Conservation (phyloP, 2,329 filamentous ascomycete species). For the Ilyonectria mors-panacis region DNA sequence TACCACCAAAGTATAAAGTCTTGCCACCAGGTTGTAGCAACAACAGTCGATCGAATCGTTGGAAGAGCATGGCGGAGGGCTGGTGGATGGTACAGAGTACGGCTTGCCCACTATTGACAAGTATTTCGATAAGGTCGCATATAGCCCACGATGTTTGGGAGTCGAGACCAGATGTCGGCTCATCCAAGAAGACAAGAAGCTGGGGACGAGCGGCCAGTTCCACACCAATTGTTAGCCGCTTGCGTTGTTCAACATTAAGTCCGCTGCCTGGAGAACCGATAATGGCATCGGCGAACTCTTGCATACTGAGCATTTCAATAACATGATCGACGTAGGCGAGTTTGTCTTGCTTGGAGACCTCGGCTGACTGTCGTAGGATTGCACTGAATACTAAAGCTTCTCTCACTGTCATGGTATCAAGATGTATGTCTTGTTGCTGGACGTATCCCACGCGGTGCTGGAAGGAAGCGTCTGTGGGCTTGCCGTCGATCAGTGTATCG, state of each 20-base stretch:
- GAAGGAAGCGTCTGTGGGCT: slow-evolving; percentile 74
- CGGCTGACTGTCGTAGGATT: slow-evolving; percentile 59
- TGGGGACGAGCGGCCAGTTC: slow-evolving; percentile 58
- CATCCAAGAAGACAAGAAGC: slow-evolving; percentile 66
- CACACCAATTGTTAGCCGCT: slow-evolving; percentile 64
- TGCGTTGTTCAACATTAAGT: slow-evolving; percentile 64
- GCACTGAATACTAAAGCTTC: slow-evolving; percentile 57
- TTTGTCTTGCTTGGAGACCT: slow-evolving; percentile 61
- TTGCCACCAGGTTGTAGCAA: slow-evolving; percentile 49
- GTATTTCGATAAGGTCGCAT: slow-evolving; percentile 76
- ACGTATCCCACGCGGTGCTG: slow-evolving; percentile 80
- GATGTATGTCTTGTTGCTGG: slow-evolving; percentile 72
- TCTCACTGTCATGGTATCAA: slow-evolving; percentile 58
- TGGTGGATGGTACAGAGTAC: slow-evolving; percentile 66
- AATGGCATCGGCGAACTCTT: slow-evolving; percentile 67
- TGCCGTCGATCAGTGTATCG: slow-evolving; percentile 77
- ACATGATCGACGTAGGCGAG: slow-evolving; percentile 65
- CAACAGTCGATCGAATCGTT: slow-evolving; percentile 69
- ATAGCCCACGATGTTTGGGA: slow-evolving; percentile 77
- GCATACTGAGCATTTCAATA: slow-evolving; percentile 66
- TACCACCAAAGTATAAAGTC: slow-evolving; percentile 32
- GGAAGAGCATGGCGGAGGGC: slow-evolving; percentile 51
- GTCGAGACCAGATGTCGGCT: slow-evolving; percentile 67
- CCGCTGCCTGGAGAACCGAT: slow-evolving; percentile 59
- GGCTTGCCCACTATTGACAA: slow-evolving; percentile 64